phyloP scores from a whole-genome alignment of 257 asterid genomes.

The Penstemon davidsonii region DNA sequence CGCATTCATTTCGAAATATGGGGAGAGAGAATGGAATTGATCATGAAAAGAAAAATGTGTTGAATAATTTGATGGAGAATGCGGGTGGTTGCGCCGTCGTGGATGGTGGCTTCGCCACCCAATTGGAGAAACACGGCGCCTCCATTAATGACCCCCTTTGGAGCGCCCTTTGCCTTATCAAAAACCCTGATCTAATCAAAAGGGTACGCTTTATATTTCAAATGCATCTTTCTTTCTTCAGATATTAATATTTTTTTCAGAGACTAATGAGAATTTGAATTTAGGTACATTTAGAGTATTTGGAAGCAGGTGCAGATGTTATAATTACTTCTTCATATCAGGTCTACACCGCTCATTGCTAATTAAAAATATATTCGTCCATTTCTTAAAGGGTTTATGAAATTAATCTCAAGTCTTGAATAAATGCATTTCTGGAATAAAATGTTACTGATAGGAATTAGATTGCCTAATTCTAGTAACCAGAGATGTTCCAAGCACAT shows the following conservation, averaged over 20 bases:
- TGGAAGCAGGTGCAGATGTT: slow-evolving; percentile 82
- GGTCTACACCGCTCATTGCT: slow-evolving; percentile 30
- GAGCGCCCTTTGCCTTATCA: slow-evolving; percentile 79
- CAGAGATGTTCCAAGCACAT: no score
- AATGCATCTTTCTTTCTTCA: not conserved
- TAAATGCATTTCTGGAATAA: no score
- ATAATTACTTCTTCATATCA: slow-evolving; percentile 74
- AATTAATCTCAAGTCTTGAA: no score
- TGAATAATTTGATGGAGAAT: slow-evolving; percentile 49
- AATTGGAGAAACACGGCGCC: slow-evolving; percentile 74
- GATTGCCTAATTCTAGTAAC: no score
- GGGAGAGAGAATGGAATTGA: slow-evolving; percentile 36
- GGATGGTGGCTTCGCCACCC: slow-evolving; percentile 89
- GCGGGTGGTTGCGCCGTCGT: slow-evolving; percentile 85
- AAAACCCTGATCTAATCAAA: slow-evolving; percentile 60
- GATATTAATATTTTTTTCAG: not conserved
- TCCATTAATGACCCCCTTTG: slow-evolving; percentile 78
- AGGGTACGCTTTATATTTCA: slow-evolving; percentile 34
- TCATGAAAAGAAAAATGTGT: slow-evolving; percentile 5
- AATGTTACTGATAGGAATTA: no score
- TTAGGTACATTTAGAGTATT: slow-evolving; percentile 76
- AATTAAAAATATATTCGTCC: no score
- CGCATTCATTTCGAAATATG: slow-evolving; percentile 24
- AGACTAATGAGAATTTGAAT: not conserved
- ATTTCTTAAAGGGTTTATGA: no score